These are phyloP conservation scores for Phycomyces blakesleeanus DNA, from an alignment of 192 early-diverging fungal genomes.

Conservation along the genomic window DNA sequence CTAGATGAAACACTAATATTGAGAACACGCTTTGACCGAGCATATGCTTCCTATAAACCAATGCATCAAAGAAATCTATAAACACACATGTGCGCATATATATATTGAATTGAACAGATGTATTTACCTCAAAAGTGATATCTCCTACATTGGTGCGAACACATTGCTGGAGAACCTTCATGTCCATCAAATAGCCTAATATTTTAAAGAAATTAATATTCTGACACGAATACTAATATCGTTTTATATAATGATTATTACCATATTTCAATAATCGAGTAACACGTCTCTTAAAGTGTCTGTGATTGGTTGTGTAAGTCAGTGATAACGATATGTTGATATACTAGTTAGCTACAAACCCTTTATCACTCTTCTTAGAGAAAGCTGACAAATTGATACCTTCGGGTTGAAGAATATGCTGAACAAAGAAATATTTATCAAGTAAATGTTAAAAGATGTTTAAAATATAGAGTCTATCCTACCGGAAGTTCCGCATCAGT, in stretches of 20 bases:
- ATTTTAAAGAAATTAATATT: too few species aligned
- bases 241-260: conserved; percentile 19
- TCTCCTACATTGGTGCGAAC: conserved; percentile 71
- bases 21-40: conserved; percentile 60
- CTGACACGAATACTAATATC: too few species aligned
- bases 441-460: neutral
- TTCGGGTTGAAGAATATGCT: conserved; percentile 49
- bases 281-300: conserved; percentile 57
- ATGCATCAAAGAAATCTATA: neutral
- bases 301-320: too few species aligned
- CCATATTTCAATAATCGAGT: conserved; percentile 66
- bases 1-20: conserved; percentile 76
- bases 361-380: conserved; percentile 48
- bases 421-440: neutral
- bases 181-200: conserved; percentile 67
- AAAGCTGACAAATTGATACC: conserved; percentile 70
- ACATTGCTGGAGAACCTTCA: conserved; percentile 71
- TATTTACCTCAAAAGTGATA: conserved; percentile 56
- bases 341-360: conserved; percentile 22
- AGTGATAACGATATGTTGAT: too few species aligned
- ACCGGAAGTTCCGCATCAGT: conserved; percentile 73
- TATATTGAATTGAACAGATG: neutral
- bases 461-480: conserved; percentile 1
- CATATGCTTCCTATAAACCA: conserved; percentile 60
- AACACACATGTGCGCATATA: too few species aligned